These are phyloP conservation scores for Diaporthe destruens DNA, from an alignment of 2,329 filamentous ascomycete species.

Conservation along the genomic window DNA sequence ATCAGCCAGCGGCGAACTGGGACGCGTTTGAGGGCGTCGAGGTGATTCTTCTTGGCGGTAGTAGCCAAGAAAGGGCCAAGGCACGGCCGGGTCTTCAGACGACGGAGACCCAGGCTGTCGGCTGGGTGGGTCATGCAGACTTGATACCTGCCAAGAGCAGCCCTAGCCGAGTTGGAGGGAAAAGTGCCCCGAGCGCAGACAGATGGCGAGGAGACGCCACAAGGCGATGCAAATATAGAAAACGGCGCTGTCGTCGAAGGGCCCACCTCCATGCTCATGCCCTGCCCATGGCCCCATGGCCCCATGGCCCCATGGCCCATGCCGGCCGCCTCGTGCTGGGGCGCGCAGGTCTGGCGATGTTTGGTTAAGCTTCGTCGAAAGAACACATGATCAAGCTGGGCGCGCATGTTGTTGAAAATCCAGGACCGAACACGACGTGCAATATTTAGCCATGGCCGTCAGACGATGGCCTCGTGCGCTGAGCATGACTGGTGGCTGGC, in stretches of 20 bases:
- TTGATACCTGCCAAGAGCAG: slow-evolving; percentile 54
- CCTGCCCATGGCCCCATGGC: not conserved
- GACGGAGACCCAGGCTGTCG: slow-evolving; percentile 41
- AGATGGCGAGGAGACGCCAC: slow-evolving; percentile 16
- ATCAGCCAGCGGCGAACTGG: slow-evolving; percentile 24
- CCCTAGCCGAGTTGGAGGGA: slow-evolving; percentile 24
- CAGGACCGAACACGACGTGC: slow-evolving; percentile 1
- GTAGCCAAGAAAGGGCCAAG: slow-evolving; percentile 47
- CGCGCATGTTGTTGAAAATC: not conserved
- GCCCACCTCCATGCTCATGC: not conserved
- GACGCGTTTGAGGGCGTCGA: slow-evolving; percentile 35
- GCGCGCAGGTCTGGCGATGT: slow-evolving; percentile 3
- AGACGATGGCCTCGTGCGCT: not conserved
- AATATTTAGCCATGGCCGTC: not conserved
- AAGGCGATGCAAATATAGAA: slow-evolving; percentile 21
- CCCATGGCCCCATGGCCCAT: not conserved
- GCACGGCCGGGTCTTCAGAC: slow-evolving; percentile 43
- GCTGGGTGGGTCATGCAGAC: slow-evolving; percentile 50
- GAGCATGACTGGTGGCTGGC: slow-evolving; percentile 27
- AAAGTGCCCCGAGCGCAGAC: not conserved
- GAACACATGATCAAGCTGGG: not conserved
- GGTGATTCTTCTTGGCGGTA: slow-evolving; percentile 40
- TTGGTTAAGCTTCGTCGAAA: slow-evolving; percentile 9
- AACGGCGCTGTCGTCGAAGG: not conserved
- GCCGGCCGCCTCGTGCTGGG: slow-evolving; percentile 5